A percentile compares a stretch with the other conserved stretches of the same genome.
Evolutionary conservation across 768 basidiomycete species (phyloP).

Genomic region (Leucocoprinus leucothites): DNA sequence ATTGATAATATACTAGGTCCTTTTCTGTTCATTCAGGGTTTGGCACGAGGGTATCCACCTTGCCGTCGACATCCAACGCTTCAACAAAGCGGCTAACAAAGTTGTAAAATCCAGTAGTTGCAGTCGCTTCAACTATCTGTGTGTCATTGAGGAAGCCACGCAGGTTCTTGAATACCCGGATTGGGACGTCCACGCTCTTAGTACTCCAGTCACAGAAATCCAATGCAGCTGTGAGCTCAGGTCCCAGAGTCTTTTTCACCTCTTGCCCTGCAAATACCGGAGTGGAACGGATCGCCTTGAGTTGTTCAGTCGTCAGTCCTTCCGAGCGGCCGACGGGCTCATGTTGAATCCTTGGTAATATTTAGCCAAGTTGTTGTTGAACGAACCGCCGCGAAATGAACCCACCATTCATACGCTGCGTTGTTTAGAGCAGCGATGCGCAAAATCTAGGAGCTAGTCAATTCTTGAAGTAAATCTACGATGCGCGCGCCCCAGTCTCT

Average conservation of each 20-base stretch:
- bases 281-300: conserved; percentile 52
- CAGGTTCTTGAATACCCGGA: conserved; percentile 17
- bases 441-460: conserved; percentile 34
- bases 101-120: conserved; percentile 56
- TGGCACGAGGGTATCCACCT: conserved; percentile 41
- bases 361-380: background rate
- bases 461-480: background rate
- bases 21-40: background rate
- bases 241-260: conserved; percentile 34
- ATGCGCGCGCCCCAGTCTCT: conserved; percentile 5
- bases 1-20: background rate
- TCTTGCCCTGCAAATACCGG: conserved; percentile 28
- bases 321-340: conserved; percentile 46
- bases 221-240: conserved; percentile 50
- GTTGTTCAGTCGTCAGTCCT: conserved; percentile 52
- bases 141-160: conserved; percentile 36
- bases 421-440: conserved; percentile 48
- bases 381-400: no score
- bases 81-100: conserved; percentile 66
- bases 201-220: conserved; percentile 57
- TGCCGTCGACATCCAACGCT: conserved; percentile 56
- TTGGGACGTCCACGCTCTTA: conserved; percentile 18
- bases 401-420: conserved; percentile 45
- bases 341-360: conserved; percentile 42
- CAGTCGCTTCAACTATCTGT: conserved; percentile 50